phyloP scores from a whole-genome alignment of 768 basidiomycete genomes.

The Mycena rebaudengoi region DNA sequence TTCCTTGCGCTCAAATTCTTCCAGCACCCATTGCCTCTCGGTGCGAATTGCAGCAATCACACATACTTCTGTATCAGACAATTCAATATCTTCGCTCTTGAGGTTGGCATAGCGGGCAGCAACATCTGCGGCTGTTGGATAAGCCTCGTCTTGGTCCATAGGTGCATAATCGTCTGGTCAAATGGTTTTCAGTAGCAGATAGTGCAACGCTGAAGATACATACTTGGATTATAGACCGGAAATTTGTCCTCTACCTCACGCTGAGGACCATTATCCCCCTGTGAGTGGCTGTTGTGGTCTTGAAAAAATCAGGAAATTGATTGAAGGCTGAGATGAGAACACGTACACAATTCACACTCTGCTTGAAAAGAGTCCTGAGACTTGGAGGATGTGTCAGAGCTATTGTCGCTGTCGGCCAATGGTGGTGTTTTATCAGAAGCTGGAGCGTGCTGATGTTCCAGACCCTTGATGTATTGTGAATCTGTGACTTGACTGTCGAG shows the following conservation, averaged over 20 bases:
- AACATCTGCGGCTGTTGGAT: not conserved
- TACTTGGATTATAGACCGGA: too few species aligned
- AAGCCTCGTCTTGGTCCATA: not conserved
- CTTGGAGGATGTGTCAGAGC: not conserved
- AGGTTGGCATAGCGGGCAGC: not conserved
- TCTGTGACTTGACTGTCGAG: conserved; percentile 9
- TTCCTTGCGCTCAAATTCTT: not conserved
- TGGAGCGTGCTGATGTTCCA: not conserved
- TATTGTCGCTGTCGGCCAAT: not conserved
- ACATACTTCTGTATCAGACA: not conserved
- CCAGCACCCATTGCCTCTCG: not conserved
- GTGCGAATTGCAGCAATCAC: not conserved
- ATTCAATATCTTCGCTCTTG: not conserved
- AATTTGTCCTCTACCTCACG: too few species aligned
- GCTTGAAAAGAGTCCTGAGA: not conserved
- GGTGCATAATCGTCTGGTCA: not conserved
- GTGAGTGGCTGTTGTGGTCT: too few species aligned
- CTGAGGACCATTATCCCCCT: too few species aligned
- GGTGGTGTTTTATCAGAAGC: not conserved
- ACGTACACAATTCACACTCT: too few species aligned
- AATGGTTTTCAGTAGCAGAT: too few species aligned
- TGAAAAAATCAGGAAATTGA: too few species aligned
- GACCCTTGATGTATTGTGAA: not conserved
- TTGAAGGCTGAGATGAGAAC: too few species aligned
- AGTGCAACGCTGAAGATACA: too few species aligned